These are phyloP conservation scores for Coemansia sp. DNA, from an alignment of 192 early-diverging fungal genomes.

Conservation along the genomic window DNA sequence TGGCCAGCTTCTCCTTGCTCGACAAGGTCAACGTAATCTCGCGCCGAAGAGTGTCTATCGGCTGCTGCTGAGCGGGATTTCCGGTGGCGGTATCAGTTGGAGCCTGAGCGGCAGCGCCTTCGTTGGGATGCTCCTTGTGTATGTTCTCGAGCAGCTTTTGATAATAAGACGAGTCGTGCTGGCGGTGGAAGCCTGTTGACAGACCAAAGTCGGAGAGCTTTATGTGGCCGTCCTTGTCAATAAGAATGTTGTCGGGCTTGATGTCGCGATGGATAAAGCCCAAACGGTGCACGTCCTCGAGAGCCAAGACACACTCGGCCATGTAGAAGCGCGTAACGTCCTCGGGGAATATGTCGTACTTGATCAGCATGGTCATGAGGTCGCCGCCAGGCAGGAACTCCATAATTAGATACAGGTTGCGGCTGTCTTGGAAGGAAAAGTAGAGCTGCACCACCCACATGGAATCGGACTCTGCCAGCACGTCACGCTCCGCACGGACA, in stretches of 20 bases:
- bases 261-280: constrained; percentile 93
- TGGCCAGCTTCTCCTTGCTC: constrained; percentile 91
- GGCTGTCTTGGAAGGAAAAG: constrained; percentile 95
- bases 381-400: constrained; percentile 99
- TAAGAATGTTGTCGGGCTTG: constrained; percentile 86
- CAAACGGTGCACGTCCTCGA: constrained; percentile 88
- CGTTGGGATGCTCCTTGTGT: constrained; percentile 53
- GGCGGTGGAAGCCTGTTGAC: constrained; percentile 98
- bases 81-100: not conserved
- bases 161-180: constrained; percentile 97
- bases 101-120: constrained; percentile 19
- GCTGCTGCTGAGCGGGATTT: constrained; percentile 22
- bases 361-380: constrained; percentile 99
- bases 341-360: constrained; percentile 95
- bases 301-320: constrained; percentile 90
- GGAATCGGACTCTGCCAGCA: constrained; percentile 92
- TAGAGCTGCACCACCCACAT: constrained; percentile 98
- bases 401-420: constrained; percentile 97
- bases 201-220: constrained; percentile 99
- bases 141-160: constrained; percentile 71
- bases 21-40: constrained; percentile 91
- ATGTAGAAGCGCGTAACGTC: constrained; percentile 98
- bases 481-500: constrained; percentile 97
- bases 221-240: constrained; percentile 97
- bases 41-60: constrained; percentile 54